Percentiles rank a stretch among this genome's conserved stretches.
phyloP scores from a whole-genome alignment of 78 protist genomes.

The Dictyostelium firmibasis region DNA sequence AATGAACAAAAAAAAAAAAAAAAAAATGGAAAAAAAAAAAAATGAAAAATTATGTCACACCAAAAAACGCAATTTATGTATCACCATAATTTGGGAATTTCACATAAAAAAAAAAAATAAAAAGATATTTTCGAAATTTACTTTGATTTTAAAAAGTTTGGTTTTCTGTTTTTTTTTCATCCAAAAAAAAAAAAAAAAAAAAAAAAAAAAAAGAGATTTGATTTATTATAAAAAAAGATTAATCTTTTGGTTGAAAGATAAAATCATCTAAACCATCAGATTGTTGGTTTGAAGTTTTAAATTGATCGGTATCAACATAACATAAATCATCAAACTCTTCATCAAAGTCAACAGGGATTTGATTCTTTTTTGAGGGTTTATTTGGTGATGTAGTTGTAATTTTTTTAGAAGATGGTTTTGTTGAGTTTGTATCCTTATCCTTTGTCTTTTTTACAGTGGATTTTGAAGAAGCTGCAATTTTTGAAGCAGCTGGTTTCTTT shows the following conservation, averaged over 20 bases:
- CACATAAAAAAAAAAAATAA: not conserved
- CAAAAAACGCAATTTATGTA: not conserved
- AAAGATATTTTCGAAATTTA: not conserved
- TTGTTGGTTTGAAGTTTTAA: not conserved
- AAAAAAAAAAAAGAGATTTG: not conserved
- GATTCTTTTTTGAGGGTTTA: not conserved
- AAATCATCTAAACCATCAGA: constrained; percentile 1
- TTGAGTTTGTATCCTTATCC: not conserved
- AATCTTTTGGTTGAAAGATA: constrained; percentile 18
- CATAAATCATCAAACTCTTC: constrained; percentile 55
- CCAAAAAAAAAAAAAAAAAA: too few relatives aligned
- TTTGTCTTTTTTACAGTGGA: not conserved
- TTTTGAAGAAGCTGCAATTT: not conserved
- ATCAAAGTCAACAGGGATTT: constrained; percentile 52
- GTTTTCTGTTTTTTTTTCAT: too few relatives aligned
- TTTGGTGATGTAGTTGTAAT: not conserved
- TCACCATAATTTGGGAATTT: not conserved
- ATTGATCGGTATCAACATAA: not conserved
- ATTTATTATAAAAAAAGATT: not conserved
- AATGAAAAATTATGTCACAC: not conserved
- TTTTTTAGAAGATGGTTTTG: not conserved
- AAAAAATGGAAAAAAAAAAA: not conserved
- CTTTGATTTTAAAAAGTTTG: not conserved
- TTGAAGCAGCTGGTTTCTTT: not conserved
- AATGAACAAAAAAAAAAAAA: not conserved